Evolutionary conservation across 805 yeast species (phyloP), one percentile per base, ranked within the genome.

Genomic region (Ascoidea tarda): DNA sequence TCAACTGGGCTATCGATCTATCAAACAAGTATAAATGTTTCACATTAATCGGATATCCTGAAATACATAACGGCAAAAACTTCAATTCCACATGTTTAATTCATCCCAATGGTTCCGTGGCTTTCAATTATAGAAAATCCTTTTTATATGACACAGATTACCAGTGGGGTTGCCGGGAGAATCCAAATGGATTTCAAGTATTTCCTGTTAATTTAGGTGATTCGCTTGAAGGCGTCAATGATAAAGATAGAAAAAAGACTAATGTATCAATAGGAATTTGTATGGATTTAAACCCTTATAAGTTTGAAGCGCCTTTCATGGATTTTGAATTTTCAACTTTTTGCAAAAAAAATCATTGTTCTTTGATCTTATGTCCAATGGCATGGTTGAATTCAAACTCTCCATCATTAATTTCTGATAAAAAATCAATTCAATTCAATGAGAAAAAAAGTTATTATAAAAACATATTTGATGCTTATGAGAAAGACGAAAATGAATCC

Each of bases 231-330:
- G 51, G 53, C 5, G 21, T 49, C 5, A 54, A 59, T 16, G 47
- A 49, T 1, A 60, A 32, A 31, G 61, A 42, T 55, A 54, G 50
- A 66, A 66, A 33, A 31, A 57, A 57, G 21, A 58, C 77, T 5
- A 73, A 64, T 44, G 69, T 84, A 1, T 74, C 81, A 42, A 71
- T 90, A 52, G 98, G 96, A 0, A 88, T 90, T 5, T 90, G 98
- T 63, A 90, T 90, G 97, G 98, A 90, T 67, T 65, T 90, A 56
- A 89, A 87, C 63, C 96, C 96, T 0, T 84, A 86, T 64, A 74
- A 85, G 62, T 90, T 90, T 64, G 71, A 77, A 57, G 88, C 96
- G 1, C 89, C 95, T 1, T 89, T 87, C 66, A 70, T 74, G 45
- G 73, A 70, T 32, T 87, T 76, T 62, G 97, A 90, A 64, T 87